A percentile compares a stretch with the other conserved stretches of the same genome.
Conservation (phyloP, 2,329 filamentous ascomycete species). For the Penicillium decumbens region DNA sequence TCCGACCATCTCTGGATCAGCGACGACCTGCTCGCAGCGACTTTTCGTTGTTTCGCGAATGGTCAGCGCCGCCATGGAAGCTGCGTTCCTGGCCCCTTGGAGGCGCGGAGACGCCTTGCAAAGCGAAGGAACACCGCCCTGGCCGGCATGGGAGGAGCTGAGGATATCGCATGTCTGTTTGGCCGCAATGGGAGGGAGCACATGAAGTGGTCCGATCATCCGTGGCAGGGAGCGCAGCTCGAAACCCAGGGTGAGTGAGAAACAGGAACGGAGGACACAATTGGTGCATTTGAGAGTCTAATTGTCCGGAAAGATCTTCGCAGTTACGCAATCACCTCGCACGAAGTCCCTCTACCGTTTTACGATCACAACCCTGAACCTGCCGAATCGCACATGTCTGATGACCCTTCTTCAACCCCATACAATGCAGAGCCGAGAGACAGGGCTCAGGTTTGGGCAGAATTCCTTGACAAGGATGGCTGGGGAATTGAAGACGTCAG, state of each 20-base stretch:
- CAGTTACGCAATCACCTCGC: slow-evolving; percentile 16
- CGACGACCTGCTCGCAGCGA: slow-evolving; percentile 42
- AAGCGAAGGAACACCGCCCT: slow-evolving; percentile 54
- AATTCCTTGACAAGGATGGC: slow-evolving; percentile 16
- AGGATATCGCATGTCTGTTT: slow-evolving; percentile 42
- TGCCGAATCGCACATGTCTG: slow-evolving; percentile 4
- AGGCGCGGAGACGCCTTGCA: slow-evolving; percentile 53
- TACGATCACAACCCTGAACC: slow-evolving; percentile 20
- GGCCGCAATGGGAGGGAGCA: slow-evolving; percentile 40
- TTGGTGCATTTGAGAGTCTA: not conserved
- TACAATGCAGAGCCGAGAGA: not conserved
- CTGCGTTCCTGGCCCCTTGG: slow-evolving; percentile 59
- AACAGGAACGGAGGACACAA: no score
- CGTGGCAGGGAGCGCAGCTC: slow-evolving; percentile 22
- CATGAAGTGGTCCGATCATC: slow-evolving; percentile 33
- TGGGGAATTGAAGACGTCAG: slow-evolving; percentile 29
- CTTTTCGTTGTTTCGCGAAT: slow-evolving; percentile 48
- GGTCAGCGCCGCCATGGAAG: slow-evolving; percentile 54
- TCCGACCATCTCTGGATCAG: slow-evolving; percentile 45
- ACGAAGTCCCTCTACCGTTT: slow-evolving; percentile 18
- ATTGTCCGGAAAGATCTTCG: slow-evolving; percentile 15
- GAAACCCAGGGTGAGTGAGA: slow-evolving; percentile 24
- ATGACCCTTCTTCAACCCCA: not conserved
- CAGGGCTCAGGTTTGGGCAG: slow-evolving; percentile 13
- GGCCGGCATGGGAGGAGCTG: slow-evolving; percentile 33